phyloP scores from a whole-genome alignment of 139 green algal genomes.

The Tetraselmis striata region DNA sequence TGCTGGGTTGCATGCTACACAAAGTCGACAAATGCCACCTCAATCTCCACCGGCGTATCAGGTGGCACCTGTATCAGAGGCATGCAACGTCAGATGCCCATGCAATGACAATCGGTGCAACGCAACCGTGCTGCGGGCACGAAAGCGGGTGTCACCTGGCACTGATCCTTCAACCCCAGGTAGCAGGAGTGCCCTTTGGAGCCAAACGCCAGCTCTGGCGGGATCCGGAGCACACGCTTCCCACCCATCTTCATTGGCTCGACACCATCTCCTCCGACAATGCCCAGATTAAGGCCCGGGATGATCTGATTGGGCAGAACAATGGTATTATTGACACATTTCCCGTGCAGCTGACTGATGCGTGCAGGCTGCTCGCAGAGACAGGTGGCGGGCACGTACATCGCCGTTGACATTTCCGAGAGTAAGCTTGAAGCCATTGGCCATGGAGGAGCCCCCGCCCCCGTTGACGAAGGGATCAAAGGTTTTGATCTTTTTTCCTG shows the following conservation, averaged over 20 bases:
- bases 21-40: neutral
- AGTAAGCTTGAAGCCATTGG: neutral
- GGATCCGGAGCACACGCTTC: neutral
- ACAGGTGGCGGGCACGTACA: no score
- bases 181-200: neutral
- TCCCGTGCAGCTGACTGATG: no score
- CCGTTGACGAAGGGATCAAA: neutral
- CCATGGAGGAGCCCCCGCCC: neutral
- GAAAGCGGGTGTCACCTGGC: neutral
- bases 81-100: neutral
- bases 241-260: neutral
- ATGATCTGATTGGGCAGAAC: no score
- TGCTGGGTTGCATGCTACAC: no score
- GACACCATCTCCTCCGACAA: neutral
- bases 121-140: neutral
- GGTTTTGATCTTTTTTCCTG: neutral
- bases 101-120: neutral
- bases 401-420: neutral
- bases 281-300: neutral
- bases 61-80: neutral
- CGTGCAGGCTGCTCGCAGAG: no score
- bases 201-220: neutral
- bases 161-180: neutral
- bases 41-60: slow-evolving; percentile 1
- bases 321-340: no score